Base-by-base conservation (phyloP, 495 filamentous ascomycete genomes). In the Penicillium crystallinum region DNA sequence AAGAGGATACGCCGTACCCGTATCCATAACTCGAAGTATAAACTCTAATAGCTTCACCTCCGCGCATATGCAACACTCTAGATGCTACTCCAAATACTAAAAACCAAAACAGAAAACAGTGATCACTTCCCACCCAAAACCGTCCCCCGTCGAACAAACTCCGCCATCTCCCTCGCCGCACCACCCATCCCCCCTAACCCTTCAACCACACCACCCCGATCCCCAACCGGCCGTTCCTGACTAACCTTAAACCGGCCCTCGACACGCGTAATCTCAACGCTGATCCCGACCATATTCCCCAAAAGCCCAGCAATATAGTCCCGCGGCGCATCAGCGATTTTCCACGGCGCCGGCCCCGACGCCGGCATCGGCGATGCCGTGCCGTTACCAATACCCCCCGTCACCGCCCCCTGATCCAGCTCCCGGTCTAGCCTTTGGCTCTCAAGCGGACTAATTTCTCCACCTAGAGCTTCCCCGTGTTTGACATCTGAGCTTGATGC, bases 161-260 rank as follows among this genome's bases (percentile, higher is more conserved):
- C 47, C 18, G 53, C 57, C 60, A 63, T 63, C 36, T 56, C 33
- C 44, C 31, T 49, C 35, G 60, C 60, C 22, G 15, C 22, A 30
- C 9, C 40, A 10, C 30, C 49, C 49, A 57, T 53, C 17, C 15
- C 47, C 45, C 64, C 52, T 58, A 82, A 74, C 3, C 78, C 78
- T 19, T 76, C 52, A 38, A 82, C 54, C 3, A 79, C 72, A 6
- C 79, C 78, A 5, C 63, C 48, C 2, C 70, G 59, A 61, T 82
- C 78, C 1, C 59, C 66, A 3, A 59, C 47, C 17, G 49, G 53
- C 57, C 70, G 54, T 59, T 82, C 78, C 62, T 82, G 77, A 54
- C 77, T 79, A 67, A 81, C 74, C 64, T 82, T 82, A 47, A 69
- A 80, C 59, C 77, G 74, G 33, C 79, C 78, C 49, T 70, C 73